A percentile compares a stretch with the other conserved stretches of the same genome.
Conservation (phyloP, 1,284 basidiomycete species). For the Apiotrichum laibachii region DNA sequence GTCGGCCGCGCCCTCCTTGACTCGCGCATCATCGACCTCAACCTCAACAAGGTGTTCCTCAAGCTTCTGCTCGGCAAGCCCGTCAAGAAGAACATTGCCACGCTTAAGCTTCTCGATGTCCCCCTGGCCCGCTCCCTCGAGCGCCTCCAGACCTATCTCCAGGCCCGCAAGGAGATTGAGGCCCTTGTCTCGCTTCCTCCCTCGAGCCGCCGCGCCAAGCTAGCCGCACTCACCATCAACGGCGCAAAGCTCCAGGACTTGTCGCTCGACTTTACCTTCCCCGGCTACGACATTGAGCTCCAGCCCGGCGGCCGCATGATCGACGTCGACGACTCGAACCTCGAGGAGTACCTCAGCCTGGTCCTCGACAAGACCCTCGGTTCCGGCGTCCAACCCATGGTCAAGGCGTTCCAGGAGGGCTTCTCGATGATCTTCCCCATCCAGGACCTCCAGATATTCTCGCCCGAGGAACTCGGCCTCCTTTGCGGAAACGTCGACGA, state of each 20-base stretch:
- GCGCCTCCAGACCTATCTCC: constrained; percentile 64
- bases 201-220: constrained; percentile 43
- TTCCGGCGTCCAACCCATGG: constrained; percentile 68
- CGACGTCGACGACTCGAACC: constrained; percentile 76
- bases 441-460: constrained; percentile 83
- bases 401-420: constrained; percentile 80
- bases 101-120: constrained; percentile 75
- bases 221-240: constrained; percentile 55
- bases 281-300: constrained; percentile 90
- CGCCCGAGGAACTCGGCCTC: constrained; percentile 87
- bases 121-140: constrained; percentile 80
- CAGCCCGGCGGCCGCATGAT: constrained; percentile 75
- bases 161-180: constrained; percentile 52
- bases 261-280: constrained; percentile 90
- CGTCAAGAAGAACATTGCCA: constrained; percentile 76
- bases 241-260: constrained; percentile 71
- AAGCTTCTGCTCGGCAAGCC: constrained; percentile 81
- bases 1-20: constrained; percentile 97
- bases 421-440: constrained; percentile 95
- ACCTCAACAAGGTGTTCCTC: constrained; percentile 88
- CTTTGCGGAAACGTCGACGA: constrained; percentile 93
- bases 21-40: constrained; percentile 93
- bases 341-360: constrained; percentile 79
- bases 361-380: constrained; percentile 75
- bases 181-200: constrained; percentile 40